Evolutionary conservation across 2,329 filamentous ascomycete species (phyloP), one percentile per base, ranked within the genome.

Genomic region (Magnaporthales sp.): DNA sequence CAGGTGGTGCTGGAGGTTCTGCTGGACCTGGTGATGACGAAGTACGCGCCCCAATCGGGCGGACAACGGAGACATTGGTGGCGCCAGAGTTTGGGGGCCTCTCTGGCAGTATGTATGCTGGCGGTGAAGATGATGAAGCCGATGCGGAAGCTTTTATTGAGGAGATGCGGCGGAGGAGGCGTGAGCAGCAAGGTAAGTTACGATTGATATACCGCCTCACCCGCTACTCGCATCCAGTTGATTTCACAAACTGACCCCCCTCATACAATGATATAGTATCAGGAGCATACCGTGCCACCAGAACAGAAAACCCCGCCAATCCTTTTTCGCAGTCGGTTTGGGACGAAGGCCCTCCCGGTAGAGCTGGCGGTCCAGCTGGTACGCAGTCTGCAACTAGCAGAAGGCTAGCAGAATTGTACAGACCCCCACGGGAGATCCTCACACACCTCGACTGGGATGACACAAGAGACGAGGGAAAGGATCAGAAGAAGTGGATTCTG

Each of bases 351-450:
- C 2, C 15, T n/a, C 31, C 24, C 2, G n/a, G 11, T 8, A 58
- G 54, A 8, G 54, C 54, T 15, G 54, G 19, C 0, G 7, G 29
- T 46, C 15, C 66, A 66, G 64, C 63, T 60, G 51, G 86, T 66
- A 84, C 85, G 27, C 89, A 88, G 27, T 46, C 26, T 51, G 38
- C 60, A 86, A 90, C 6, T 11, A 82, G 84, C 56, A 93, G 95
- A 75, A 88, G 91, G 72, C 87, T 99, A 4, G 93, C 94, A 51
- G 92, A 98, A 75, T 86, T 99, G 69, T 99, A 96, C 78, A 86
- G 93, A 54, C 95, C 95, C 2, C 95, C 95, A 0, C 95, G 93
- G 76, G 92, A 97, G 51, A 80, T 99, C 60, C 97, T 99, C 81
- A 88, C 87, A 26, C 86, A 86, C 38, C 77, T 92, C 32, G 80